Base-by-base conservation (phyloP, 352 stramenopile genomes). In the Phytophthora foliorum region DNA sequence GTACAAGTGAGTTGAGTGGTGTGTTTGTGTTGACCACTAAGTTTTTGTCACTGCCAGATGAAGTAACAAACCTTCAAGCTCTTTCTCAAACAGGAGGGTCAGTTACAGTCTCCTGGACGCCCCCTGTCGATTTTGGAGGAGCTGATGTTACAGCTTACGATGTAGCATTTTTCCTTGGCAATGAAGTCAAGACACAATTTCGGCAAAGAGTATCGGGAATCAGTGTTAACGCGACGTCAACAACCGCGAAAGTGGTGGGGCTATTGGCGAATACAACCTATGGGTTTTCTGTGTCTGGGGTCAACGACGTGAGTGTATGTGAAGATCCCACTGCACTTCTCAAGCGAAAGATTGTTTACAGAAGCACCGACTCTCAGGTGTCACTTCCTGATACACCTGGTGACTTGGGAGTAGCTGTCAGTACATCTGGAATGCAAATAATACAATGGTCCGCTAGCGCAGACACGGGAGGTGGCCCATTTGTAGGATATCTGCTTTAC, bases 241-340 rank as follows among this genome's bases (percentile, higher is more conserved):
- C 86, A 14, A 80, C 59, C 9, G 67, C 62, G 11, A 81, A 78
- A 68, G 63, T 90, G 3, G 66, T 76, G 6, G 73, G 69, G 11
- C 65, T 92, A 2, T 52, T 75, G 4, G 69, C 83, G 2, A 86
- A 84, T 44, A 84, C 76, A 2, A 77, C 72, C 9, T 92, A 92
- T 34, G 78, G 83, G 1, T 84, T 92, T 51, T 65, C 77, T 22
- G 80, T 90, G 2, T 61, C 79, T 7, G 75, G 63, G 0, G 36
- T 86, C n/a, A 92, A 90, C 41, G 83, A 89, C 8, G 72, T 85
- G 13, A 90, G 64, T 11, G 73, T 80, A 0, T 90, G 81, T 50
- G 57, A 65, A 4, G 70, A 85, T 41, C 31, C 58, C 4, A 66
- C 59, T 0, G n/a, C 38, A 13, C 65, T 84, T 19, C 36, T 78